Evolutionary conservation across 768 basidiomycete species (phyloP), one percentile per base, ranked within the genome.

Genomic region (Mycena epipterygia): DNA sequence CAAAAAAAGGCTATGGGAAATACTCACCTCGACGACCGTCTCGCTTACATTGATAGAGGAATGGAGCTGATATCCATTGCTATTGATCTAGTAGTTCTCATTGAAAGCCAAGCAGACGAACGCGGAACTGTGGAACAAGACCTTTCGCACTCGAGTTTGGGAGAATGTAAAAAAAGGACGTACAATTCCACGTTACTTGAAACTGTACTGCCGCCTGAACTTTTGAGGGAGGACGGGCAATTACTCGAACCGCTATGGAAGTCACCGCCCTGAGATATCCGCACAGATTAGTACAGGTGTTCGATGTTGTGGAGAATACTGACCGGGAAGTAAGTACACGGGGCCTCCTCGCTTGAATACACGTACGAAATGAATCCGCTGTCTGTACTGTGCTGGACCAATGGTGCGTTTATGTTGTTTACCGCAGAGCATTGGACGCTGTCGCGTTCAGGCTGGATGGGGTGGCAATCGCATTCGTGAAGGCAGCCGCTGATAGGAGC

Each of bases 41-140:
- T 46, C 46, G 59, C 32, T 61, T 21, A 61, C 21, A 23, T 35
- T 61, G n/a, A 48, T 5, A 4, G 59, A 61, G 2, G 44, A 25
- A 21, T 32, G n/a, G 46, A 61, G 59, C 12, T 46, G 44, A 16
- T 61, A 61, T 8, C 59, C 59, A n/a, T 48, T 23, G 23, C 14
- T 35, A n/a, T 23, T 61, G 44, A 44, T 16, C 11, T 30, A 48
- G 33, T 48, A 61, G 33, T 61, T 37, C 46, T 61, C 59, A 32
- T 61, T 61, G 44, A 61, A 48, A 13, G 59, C 44, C 13, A 35
- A 32, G 46, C 59, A 61, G 46, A 61, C 17, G 1, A 41, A 30
- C 9, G 19, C 42, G 16, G 59, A 59, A 30, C 58, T 59, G n/a
- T 19, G 30, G 13, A 5, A 25, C 30, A 13, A n/a, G n/a, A n/a